Conservation (phyloP, 2,329 filamentous ascomycete species). For the Nectriaceae sp. region DNA sequence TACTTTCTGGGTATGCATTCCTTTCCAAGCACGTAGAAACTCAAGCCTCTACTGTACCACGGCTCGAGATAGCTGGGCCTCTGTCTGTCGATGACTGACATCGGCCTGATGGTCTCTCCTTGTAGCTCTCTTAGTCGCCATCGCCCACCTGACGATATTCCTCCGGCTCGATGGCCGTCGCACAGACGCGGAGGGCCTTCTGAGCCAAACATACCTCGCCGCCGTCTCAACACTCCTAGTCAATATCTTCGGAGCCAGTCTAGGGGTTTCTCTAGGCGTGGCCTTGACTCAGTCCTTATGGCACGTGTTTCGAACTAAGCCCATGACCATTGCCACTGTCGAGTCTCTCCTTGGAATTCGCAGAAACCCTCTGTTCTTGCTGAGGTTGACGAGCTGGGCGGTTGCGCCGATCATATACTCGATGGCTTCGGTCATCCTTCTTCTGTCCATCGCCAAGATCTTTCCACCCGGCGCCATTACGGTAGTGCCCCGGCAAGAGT, state of each 20-base stretch:
- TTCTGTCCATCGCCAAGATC: background rate
- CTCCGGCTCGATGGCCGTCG: background rate
- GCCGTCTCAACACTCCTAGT: background rate
- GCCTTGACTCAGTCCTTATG: constrained; percentile 2
- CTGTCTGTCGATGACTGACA: background rate
- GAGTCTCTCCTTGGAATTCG: constrained; percentile 1
- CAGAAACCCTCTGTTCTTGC: background rate
- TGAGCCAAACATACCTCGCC: background rate
- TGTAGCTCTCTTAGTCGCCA: background rate
- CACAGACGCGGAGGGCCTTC: background rate
- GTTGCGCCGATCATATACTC: background rate
- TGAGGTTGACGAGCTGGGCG: background rate
- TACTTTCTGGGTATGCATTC: background rate
- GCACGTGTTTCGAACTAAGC: constrained; percentile 1
- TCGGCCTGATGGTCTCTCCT: background rate
- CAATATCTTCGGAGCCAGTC: background rate
- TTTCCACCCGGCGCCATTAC: constrained; percentile 6
- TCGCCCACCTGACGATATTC: background rate
- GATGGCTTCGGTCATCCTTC: background rate
- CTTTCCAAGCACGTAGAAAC: no score
- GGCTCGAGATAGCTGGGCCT: no score
- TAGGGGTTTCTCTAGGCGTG: background rate
- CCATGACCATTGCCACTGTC: constrained; percentile 1
- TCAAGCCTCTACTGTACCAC: no score
- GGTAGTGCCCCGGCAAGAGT: background rate